Percentiles rank a stretch among this genome's conserved stretches.
These are phyloP conservation scores for Aspergillus heteromorphus DNA, from an alignment of 495 filamentous ascomycete genomes.

Conservation along the genomic window DNA sequence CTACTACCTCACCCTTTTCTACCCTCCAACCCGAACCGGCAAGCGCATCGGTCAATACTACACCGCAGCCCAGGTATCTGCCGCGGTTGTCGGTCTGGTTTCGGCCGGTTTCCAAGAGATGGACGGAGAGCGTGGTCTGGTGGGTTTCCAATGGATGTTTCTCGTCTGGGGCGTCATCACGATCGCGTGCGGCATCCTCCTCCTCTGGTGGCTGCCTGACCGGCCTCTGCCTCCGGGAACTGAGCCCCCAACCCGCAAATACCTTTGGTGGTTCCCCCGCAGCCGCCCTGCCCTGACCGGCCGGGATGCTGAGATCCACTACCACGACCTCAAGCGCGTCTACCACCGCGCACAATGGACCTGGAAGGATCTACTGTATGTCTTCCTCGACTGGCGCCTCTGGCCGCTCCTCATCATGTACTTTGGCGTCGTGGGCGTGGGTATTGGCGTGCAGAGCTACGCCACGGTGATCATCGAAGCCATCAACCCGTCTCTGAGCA, in stretches of 20 bases:
- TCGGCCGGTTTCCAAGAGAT: conserved; percentile 89
- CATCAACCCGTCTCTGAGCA: conserved; percentile 66
- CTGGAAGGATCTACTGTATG: conserved; percentile 56
- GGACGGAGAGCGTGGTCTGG: conserved; percentile 70
- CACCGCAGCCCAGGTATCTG: conserved; percentile 83
- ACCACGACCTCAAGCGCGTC: conserved; percentile 74
- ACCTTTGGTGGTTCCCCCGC: conserved; percentile 55
- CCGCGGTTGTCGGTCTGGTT: conserved; percentile 82
- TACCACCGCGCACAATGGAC: conserved; percentile 70
- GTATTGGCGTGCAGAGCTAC: conserved; percentile 83
- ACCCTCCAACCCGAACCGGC: conserved; percentile 77
- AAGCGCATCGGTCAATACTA: conserved; percentile 88
- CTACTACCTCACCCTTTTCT: conserved; percentile 89
- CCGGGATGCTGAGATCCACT: conserved; percentile 75
- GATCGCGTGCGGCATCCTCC: conserved; percentile 59
- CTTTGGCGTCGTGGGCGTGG: conserved; percentile 89
- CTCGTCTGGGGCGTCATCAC: conserved; percentile 77
- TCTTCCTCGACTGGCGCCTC: conserved; percentile 78
- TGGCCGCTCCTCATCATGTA: conserved; percentile 88
- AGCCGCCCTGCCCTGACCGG: conserved; percentile 68
- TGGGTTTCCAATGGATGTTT: conserved; percentile 95
- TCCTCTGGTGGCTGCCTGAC: conserved; percentile 90
- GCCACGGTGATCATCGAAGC: conserved; percentile 78
- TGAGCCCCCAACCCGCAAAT: conserved; percentile 27
- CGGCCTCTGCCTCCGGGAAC: conserved; percentile 67